phyloP scores from a whole-genome alignment of 495 filamentous ascomycete genomes.

The Niebla homalea region DNA sequence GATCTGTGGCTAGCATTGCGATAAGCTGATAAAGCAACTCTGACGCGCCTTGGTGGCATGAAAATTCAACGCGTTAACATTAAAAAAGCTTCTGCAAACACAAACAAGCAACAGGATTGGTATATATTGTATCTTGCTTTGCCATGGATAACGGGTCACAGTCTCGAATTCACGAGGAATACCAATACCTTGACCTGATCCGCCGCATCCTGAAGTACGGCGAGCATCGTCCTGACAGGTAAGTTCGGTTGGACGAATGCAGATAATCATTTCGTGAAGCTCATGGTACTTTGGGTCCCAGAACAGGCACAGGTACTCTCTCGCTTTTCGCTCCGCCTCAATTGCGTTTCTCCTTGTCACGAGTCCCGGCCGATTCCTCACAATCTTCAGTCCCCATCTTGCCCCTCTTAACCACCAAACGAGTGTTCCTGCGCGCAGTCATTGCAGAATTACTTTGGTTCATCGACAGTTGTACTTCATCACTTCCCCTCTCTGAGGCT shows the following conservation, averaged over 20 bases:
- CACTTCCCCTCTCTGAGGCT: conserved; percentile 52
- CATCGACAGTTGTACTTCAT: conserved; percentile 69
- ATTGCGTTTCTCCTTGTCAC: conserved; percentile 72
- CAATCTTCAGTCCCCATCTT: conserved; percentile 43
- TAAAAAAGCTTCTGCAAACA: too few species aligned
- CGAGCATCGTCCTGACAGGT: conserved; percentile 71
- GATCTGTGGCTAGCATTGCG: too few species aligned
- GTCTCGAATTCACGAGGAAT: conserved; percentile 45
- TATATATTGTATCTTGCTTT: too few species aligned
- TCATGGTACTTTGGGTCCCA: conserved; percentile 13
- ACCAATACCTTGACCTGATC: conserved; percentile 67
- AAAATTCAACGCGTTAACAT: too few species aligned
- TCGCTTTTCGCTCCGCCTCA: conserved; percentile 78
- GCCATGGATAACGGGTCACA: conserved; percentile 3
- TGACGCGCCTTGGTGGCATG: too few species aligned
- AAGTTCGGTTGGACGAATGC: background rate
- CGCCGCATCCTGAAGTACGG: conserved; percentile 59
- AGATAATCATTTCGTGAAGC: background rate
- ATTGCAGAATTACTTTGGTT: conserved; percentile 96
- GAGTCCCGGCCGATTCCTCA: conserved; percentile 23
- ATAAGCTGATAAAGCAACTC: too few species aligned
- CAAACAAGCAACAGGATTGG: too few species aligned
- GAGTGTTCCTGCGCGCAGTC: conserved; percentile 85
- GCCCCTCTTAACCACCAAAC: conserved; percentile 90
- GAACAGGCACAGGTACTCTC: conserved; percentile 85